Percentiles rank a stretch among this genome's conserved stretches.
phyloP scores from a whole-genome alignment of 768 basidiomycete species.

The Hygrophoropsis aurantiaca region DNA sequence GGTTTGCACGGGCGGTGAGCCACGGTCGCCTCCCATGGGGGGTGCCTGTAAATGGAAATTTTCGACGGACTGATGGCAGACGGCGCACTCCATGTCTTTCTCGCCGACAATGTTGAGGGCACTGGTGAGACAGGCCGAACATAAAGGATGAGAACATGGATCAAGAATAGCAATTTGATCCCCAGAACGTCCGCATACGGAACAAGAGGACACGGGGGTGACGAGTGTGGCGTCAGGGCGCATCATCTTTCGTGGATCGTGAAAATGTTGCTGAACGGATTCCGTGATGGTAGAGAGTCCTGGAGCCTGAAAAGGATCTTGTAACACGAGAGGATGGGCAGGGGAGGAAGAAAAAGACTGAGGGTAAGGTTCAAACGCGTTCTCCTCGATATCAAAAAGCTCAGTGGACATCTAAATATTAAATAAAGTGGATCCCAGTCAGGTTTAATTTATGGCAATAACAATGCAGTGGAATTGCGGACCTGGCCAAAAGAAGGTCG shows the following conservation, averaged over 20 bases:
- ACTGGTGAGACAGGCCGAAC: constrained; percentile 80
- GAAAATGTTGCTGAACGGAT: constrained; percentile 22
- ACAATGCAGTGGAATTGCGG: constrained; percentile 13
- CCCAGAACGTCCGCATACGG: constrained; percentile 57
- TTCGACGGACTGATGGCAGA: constrained; percentile 68
- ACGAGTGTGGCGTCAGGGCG: constrained; percentile 11
- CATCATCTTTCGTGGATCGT: constrained; percentile 20
- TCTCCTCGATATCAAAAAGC: constrained; percentile 76
- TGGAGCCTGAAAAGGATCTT: constrained; percentile 43
- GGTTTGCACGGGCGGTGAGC: constrained; percentile 10
- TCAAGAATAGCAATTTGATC: constrained; percentile 62
- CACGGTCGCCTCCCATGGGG: constrained; percentile 21
- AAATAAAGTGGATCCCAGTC: constrained; percentile 12
- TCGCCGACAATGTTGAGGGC: constrained; percentile 88
- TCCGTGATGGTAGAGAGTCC: constrained; percentile 33
- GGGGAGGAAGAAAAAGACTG: constrained; percentile 33
- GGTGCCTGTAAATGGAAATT: constrained; percentile 58
- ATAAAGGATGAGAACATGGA: constrained; percentile 76
- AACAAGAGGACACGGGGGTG: constrained; percentile 42
- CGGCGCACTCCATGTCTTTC: constrained; percentile 83
- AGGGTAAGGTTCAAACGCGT: constrained; percentile 54
- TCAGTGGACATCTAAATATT: constrained; percentile 45
- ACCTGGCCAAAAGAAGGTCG: constrained; percentile 42
- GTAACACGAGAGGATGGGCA: constrained; percentile 34
- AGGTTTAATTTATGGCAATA: constrained; percentile 11